These are phyloP conservation scores for Hawksworthiomyces lignivorus DNA, from an alignment of 2,329 filamentous ascomycete species.

Conservation along the genomic window DNA sequence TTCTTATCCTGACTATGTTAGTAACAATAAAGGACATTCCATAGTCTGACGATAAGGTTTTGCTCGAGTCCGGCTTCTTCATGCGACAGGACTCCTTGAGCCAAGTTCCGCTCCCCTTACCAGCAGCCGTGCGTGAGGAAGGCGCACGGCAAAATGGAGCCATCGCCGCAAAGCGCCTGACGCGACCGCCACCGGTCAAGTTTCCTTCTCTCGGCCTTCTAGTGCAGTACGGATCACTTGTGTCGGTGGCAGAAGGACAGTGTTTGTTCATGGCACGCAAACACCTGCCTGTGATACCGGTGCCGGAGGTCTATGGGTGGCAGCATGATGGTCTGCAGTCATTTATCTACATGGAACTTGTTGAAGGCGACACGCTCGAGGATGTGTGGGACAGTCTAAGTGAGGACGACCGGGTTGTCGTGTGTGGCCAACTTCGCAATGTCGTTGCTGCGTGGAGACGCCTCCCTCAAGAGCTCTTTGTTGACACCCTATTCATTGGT, in stretches of 20 bases:
- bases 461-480: conserved; percentile 10
- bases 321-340: conserved; percentile 15
- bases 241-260: conserved; percentile 19
- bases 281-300: conserved; percentile 9
- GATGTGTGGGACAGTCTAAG: conserved; percentile 14
- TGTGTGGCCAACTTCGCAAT: conserved; percentile 18
- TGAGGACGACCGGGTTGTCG: conserved; percentile 4
- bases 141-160: neutral
- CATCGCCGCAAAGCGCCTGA: conserved; percentile 11
- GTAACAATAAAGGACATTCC: neutral
- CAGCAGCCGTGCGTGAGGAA: neutral
- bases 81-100: neutral
- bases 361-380: conserved; percentile 15
- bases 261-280: conserved; percentile 8
- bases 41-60: neutral
- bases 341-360: conserved; percentile 21
- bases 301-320: conserved; percentile 16
- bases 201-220: conserved; percentile 22
- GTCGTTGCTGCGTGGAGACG: conserved; percentile 14
- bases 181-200: conserved; percentile 20
- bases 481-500: conserved; percentile 5
- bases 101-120: neutral
- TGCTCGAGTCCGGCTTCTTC: neutral
- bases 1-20: no score
- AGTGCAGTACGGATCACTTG: conserved; percentile 23